Percentiles rank a stretch among this genome's conserved stretches.
These are phyloP conservation scores for Cadophora gregata DNA, from an alignment of 2,329 filamentous ascomycete species.

Conservation along the genomic window DNA sequence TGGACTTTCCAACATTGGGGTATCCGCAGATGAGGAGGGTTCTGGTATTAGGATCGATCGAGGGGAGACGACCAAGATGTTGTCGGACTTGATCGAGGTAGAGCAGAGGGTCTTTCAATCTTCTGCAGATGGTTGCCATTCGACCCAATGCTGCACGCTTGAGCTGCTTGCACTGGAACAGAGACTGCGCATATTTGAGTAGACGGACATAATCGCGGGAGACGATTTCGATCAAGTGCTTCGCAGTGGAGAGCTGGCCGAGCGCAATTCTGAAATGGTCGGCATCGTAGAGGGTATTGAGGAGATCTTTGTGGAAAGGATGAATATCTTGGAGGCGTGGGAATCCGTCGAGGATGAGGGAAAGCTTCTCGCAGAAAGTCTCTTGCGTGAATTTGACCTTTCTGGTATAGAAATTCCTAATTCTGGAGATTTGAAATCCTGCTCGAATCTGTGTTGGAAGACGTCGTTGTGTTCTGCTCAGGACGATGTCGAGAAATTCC, in stretches of 20 bases:
- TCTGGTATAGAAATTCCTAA: slow-evolving; percentile 91
- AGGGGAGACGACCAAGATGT: slow-evolving; percentile 94
- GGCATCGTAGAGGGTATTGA: slow-evolving; percentile 98
- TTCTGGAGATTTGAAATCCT: slow-evolving; percentile 95
- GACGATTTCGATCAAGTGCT: slow-evolving; percentile 95
- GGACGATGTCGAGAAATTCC: slow-evolving; percentile 97
- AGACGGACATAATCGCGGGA: slow-evolving; percentile 95
- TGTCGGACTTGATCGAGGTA: slow-evolving; percentile 97
- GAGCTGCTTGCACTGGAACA: slow-evolving; percentile 99
- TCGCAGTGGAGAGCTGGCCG: slow-evolving; percentile 93
- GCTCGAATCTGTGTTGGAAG: slow-evolving; percentile 94
- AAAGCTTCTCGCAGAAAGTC: slow-evolving; percentile 94
- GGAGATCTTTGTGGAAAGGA: slow-evolving; percentile 82
- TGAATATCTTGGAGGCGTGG: slow-evolving; percentile 93
- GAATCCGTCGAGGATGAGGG: slow-evolving; percentile 89
- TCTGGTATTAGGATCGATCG: slow-evolving; percentile 97
- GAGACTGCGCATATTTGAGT: slow-evolving; percentile 92
- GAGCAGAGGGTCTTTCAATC: slow-evolving; percentile 90
- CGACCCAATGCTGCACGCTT: slow-evolving; percentile 95
- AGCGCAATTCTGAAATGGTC: slow-evolving; percentile 98
- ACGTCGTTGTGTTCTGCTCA: slow-evolving; percentile 90
- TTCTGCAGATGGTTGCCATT: slow-evolving; percentile 97
- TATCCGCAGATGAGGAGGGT: slow-evolving; percentile 97
- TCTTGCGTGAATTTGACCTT: slow-evolving; percentile 99
- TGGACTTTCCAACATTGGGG: slow-evolving; percentile 97